Evolutionary conservation across 2,329 filamentous ascomycete species (phyloP).

Genomic region (Lachnellula arida): DNA sequence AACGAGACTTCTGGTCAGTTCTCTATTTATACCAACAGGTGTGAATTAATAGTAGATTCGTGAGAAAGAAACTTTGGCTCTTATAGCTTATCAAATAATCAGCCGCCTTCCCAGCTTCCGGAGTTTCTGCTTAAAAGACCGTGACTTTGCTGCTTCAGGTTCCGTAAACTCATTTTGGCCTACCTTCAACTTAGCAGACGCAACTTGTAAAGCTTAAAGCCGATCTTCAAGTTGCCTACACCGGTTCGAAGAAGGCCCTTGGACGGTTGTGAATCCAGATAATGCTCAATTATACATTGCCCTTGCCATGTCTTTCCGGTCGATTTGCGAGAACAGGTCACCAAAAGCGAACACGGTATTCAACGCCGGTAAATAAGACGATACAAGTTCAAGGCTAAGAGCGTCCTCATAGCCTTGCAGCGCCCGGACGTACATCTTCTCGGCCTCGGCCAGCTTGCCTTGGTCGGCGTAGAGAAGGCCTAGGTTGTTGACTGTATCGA

Average conservation of each 20-base stretch:
- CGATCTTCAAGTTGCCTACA: conserved; percentile 15
- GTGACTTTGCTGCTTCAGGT: conserved; percentile 8
- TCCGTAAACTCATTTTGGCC: not conserved
- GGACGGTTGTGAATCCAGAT: conserved; percentile 13
- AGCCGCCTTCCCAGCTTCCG: conserved; percentile 11
- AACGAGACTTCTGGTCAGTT: too few species aligned
- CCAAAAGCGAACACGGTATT: conserved; percentile 22
- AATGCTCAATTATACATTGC: conserved; percentile 23
- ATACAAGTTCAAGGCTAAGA: conserved; percentile 16
- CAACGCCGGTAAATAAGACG: conserved; percentile 29
- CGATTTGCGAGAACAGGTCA: conserved; percentile 25
- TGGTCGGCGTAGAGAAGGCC: conserved; percentile 7
- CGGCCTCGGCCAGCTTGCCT: conserved; percentile 15
- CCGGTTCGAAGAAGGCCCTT: conserved; percentile 16
- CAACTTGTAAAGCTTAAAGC: conserved; percentile 15
- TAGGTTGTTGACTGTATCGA: conserved; percentile 25
- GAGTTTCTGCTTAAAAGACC: conserved; percentile 11
- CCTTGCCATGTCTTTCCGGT: conserved; percentile 24
- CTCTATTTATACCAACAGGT: too few species aligned
- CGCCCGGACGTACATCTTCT: conserved; percentile 31
- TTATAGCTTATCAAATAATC: conserved; percentile 14
- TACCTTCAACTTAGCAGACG: not conserved
- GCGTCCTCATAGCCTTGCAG: conserved; percentile 27
- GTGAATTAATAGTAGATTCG: conserved; percentile 4
- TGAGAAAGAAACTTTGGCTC: conserved; percentile 7